Evolutionary conservation across 2,329 filamentous ascomycete genomes (phyloP).

Genomic region (Herpotrichia juniperi): DNA sequence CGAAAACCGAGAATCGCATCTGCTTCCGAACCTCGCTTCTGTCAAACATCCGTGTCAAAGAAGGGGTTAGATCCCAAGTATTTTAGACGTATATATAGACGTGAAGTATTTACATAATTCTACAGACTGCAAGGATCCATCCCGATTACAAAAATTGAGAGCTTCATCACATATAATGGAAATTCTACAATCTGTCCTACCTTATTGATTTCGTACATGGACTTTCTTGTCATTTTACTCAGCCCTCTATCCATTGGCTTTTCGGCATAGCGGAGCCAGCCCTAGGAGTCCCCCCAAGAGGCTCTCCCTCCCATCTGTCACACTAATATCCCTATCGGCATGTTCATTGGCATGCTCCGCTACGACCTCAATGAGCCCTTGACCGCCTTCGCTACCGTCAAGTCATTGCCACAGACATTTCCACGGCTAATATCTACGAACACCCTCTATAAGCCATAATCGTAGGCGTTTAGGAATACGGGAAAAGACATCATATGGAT

Average conservation of each 20-base stretch:
- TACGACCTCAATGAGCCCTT: slow-evolving; percentile 53
- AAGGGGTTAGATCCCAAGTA: not conserved
- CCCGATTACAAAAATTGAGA: too few species aligned
- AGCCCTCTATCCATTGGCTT: too few species aligned
- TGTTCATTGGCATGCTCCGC: slow-evolving; percentile 58
- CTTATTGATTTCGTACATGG: too few species aligned
- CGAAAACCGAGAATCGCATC: not conserved
- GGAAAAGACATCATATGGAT: slow-evolving; percentile 24
- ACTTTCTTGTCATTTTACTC: too few species aligned
- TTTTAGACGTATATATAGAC: too few species aligned
- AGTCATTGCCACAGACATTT: slow-evolving; percentile 10
- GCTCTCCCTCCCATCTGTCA: slow-evolving; percentile 18
- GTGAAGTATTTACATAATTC: too few species aligned
- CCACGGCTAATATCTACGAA: slow-evolving; percentile 29
- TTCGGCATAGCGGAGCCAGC: not conserved
- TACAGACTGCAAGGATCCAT: too few species aligned
- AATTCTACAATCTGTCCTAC: too few species aligned
- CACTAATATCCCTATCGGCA: too few species aligned
- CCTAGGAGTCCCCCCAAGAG: not conserved
- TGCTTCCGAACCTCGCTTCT: not conserved
- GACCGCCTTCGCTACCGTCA: slow-evolving; percentile 15
- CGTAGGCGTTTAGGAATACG: slow-evolving; percentile 15
- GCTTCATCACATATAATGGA: too few species aligned
- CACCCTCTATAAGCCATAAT: slow-evolving; percentile 19
- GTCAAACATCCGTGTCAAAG: not conserved